Conservation (phyloP, 495 filamentous ascomycete genomes). For the Amphirosellinia nigrospora region DNA sequence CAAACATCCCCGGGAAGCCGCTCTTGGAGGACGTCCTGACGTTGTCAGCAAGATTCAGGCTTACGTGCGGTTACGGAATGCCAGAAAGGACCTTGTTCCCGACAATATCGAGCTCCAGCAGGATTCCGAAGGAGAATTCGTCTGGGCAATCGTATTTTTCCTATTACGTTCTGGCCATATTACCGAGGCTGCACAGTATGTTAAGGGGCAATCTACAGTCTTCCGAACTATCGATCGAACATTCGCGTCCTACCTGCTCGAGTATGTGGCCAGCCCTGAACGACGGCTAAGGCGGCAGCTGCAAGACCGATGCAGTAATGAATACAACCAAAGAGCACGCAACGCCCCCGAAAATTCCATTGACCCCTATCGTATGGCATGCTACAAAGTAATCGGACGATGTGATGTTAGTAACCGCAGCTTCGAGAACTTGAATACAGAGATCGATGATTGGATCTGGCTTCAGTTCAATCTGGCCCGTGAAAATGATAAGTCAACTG, state of each 20-base stretch:
- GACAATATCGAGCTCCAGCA: constrained; percentile 76
- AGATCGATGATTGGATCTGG: constrained; percentile 96
- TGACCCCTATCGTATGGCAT: constrained; percentile 95
- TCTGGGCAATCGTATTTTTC: constrained; percentile 94
- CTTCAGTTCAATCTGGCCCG: constrained; percentile 90
- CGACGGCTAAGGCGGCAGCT: constrained; percentile 75
- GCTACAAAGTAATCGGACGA: constrained; percentile 96
- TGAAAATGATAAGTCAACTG: constrained; percentile 81
- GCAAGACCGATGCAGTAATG: constrained; percentile 83
- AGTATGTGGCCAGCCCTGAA: constrained; percentile 73
- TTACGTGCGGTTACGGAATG: constrained; percentile 78
- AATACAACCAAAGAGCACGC: constrained; percentile 82
- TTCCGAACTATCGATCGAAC: constrained; percentile 90
- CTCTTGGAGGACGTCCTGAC: constrained; percentile 85
- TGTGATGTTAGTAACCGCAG: constrained; percentile 84
- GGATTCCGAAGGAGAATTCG: constrained; percentile 74
- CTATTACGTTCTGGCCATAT: constrained; percentile 86
- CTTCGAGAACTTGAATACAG: constrained; percentile 79
- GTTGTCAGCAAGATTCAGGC: constrained; percentile 88
- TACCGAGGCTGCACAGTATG: constrained; percentile 83
- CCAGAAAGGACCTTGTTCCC: constrained; percentile 77
- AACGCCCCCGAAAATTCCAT: constrained; percentile 85
- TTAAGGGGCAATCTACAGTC: constrained; percentile 72
- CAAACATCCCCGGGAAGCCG: constrained; percentile 86
- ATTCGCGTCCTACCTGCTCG: constrained; percentile 86